Evolutionary conservation across 768 basidiomycete species (phyloP).

Genomic region (Calocybe cyanea): DNA sequence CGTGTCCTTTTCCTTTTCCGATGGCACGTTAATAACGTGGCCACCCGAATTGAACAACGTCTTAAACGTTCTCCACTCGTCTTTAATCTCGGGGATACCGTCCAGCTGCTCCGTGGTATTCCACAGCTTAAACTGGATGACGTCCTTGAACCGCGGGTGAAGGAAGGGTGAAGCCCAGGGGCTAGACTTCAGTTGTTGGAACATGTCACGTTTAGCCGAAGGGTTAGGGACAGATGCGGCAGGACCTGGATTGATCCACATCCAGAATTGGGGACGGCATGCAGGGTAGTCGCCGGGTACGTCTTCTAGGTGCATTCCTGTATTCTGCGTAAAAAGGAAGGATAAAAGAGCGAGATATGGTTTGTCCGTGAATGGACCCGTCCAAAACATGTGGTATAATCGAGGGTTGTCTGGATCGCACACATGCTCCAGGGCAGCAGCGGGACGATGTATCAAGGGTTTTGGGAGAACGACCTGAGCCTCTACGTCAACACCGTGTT

Average conservation of each 20-base stretch:
- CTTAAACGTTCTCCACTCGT: conserved; percentile 78
- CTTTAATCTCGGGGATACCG: conserved; percentile 77
- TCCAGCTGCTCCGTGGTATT: conserved; percentile 96
- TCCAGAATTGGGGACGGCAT: conserved; percentile 90
- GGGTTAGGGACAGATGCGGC: conserved; percentile 83
- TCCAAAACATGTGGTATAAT: conserved; percentile 96
- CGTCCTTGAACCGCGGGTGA: conserved; percentile 82
- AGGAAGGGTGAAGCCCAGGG: conserved; percentile 94
- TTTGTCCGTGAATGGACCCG: conserved; percentile 94
- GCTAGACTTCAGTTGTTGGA: conserved; percentile 65
- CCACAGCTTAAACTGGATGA: conserved; percentile 92
- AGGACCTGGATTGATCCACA: conserved; percentile 95
- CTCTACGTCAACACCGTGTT: conserved; percentile 60
- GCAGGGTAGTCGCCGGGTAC: conserved; percentile 39
- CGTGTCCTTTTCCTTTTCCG: conserved; percentile 31
- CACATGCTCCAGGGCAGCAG: conserved; percentile 36
- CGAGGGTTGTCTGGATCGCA: conserved; percentile 80
- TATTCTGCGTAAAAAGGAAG: conserved; percentile 90
- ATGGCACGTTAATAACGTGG: conserved; percentile 60
- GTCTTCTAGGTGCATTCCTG: conserved; percentile 62
- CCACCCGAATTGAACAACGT: conserved; percentile 88
- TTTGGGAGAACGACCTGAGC: conserved; percentile 43
- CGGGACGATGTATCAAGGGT: conserved; percentile 40
- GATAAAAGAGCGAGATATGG: conserved; percentile 91
- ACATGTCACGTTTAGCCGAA: conserved; percentile 78